phyloP scores from a whole-genome alignment of 768 basidiomycete species.

The Pleurotus citrinopileatus region DNA sequence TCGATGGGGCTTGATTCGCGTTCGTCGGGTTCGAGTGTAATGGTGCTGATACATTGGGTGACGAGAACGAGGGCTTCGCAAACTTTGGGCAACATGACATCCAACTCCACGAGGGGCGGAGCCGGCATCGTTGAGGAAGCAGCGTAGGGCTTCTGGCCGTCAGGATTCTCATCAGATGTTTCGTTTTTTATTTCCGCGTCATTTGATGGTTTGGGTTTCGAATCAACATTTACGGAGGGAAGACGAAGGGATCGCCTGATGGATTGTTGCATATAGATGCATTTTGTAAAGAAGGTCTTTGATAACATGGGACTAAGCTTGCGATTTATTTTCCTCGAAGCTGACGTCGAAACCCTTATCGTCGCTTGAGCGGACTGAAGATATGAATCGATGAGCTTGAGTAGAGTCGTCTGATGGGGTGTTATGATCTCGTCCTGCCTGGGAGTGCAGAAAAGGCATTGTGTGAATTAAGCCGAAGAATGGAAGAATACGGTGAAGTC shows the following conservation, averaged over 20 bases:
- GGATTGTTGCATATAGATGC: constrained; percentile 52
- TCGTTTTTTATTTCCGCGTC: neutral
- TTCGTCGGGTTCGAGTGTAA: constrained; percentile 53
- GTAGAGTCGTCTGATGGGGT: constrained; percentile 82
- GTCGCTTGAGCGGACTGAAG: constrained; percentile 51
- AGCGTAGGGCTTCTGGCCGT: neutral
- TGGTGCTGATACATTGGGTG: constrained; percentile 70
- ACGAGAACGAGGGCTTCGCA: constrained; percentile 80
- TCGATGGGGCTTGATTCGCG: constrained; percentile 18
- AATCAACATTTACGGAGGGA: constrained; percentile 8
- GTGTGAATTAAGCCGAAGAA: constrained; percentile 11
- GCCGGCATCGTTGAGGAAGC: neutral
- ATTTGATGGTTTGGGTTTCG: neutral
- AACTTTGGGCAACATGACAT: constrained; percentile 72
- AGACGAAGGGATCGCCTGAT: constrained; percentile 45
- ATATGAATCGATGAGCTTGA: constrained; percentile 86
- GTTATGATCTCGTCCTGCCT: constrained; percentile 69
- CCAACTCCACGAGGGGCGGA: constrained; percentile 42
- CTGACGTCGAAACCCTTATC: constrained; percentile 24
- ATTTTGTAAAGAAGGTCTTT: constrained; percentile 58
- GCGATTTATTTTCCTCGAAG: constrained; percentile 34
- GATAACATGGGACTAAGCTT: constrained; percentile 58
- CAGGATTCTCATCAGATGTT: neutral
- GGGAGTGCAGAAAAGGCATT: constrained; percentile 7
- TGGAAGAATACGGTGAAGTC: constrained; percentile 7